These are phyloP conservation scores for Corylus americana DNA, from an alignment of 306 rosid species.

Conservation along the genomic window DNA sequence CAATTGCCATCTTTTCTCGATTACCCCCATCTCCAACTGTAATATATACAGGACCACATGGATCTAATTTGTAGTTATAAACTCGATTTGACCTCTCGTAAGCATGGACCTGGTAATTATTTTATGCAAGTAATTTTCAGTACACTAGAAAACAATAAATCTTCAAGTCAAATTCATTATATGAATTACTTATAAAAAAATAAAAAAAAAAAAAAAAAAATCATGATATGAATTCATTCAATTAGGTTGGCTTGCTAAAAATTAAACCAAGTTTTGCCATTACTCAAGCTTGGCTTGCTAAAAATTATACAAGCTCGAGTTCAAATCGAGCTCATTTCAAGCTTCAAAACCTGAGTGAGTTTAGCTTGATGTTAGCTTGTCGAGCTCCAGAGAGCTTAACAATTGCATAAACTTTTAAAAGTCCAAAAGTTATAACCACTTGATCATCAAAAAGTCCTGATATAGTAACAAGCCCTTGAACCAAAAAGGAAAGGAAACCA, in stretches of 20 bases:
- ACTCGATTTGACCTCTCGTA: slow-evolving; percentile 86
- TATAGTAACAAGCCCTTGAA: background rate
- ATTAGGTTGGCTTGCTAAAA: background rate
- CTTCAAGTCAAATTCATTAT: background rate
- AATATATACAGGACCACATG: slow-evolving; percentile 77
- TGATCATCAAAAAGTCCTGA: background rate
- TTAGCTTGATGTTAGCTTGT: background rate
- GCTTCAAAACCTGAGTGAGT: background rate
- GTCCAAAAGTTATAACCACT: background rate
- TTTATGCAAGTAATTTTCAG: slow-evolving; percentile 8
- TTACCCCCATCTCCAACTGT: slow-evolving; percentile 86
- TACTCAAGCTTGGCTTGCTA: background rate
- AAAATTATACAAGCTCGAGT: background rate
- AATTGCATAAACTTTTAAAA: no score
- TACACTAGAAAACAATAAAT: background rate
- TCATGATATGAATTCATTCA: background rate
- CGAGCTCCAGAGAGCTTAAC: background rate
- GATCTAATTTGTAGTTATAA: slow-evolving; percentile 68
- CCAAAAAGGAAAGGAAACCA: background rate
- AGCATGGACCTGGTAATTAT: slow-evolving; percentile 75
- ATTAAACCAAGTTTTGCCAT: background rate
- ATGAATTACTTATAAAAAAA: no score
- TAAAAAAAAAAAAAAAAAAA: no score
- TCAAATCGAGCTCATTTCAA: background rate
- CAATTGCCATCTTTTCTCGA: slow-evolving; percentile 75